Evolutionary conservation across 345 rosid species (phyloP).

Genomic region (Salix caprea): DNA sequence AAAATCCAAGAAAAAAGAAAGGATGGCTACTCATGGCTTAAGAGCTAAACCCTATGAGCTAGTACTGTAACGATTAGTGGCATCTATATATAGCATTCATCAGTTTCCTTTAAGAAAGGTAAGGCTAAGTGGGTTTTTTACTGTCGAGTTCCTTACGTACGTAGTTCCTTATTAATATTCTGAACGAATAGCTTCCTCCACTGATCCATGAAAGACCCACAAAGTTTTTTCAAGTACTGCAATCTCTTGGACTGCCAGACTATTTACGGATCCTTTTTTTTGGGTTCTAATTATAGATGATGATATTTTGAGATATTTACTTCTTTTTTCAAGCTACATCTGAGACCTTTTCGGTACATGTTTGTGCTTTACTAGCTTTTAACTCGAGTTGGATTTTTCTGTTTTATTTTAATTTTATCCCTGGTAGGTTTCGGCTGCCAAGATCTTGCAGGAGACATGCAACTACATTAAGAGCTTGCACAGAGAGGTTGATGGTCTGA

Average conservation of each 20-base stretch:
- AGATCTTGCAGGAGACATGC: slow-evolving; percentile 75
- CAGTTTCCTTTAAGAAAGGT: background rate
- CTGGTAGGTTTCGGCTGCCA: slow-evolving; percentile 61
- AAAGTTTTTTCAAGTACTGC: background rate
- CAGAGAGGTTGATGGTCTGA: slow-evolving; percentile 73
- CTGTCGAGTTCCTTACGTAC: background rate
- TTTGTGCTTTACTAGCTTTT: background rate
- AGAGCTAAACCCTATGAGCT: background rate
- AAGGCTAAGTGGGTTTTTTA: background rate
- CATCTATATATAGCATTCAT: background rate
- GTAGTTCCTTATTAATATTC: background rate
- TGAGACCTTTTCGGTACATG: background rate
- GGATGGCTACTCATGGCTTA: background rate
- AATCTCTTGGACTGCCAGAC: background rate
- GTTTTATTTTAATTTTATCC: background rate
- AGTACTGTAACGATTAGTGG: background rate
- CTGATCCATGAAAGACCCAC: background rate
- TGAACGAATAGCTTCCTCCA: background rate
- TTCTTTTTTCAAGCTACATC: background rate
- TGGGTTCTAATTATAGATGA: background rate
- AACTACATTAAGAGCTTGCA: slow-evolving; percentile 75
- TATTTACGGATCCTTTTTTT: background rate
- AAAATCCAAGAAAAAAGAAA: background rate
- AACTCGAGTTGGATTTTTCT: background rate
- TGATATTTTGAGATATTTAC: background rate